These are phyloP conservation scores for Mesembryanthemum crystallinum DNA, from an alignment of 148 eudicot species.

Conservation along the genomic window DNA sequence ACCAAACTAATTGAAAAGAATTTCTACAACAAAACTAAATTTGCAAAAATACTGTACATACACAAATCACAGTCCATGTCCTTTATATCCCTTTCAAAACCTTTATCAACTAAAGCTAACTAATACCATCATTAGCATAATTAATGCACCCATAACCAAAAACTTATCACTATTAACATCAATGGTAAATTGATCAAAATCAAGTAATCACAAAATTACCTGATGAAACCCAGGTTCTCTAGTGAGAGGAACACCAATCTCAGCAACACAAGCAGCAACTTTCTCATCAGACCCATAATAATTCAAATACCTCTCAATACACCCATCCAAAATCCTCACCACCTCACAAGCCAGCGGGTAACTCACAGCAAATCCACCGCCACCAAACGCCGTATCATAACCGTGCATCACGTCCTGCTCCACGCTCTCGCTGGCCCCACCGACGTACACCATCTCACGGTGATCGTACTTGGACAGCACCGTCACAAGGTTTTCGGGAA, in stretches of 20 bases:
- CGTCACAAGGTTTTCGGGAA: conserved; percentile 53
- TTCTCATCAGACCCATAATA: conserved; percentile 91
- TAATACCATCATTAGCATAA: too few relatives aligned
- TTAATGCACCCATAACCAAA: too few relatives aligned
- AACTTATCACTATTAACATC: too few relatives aligned
- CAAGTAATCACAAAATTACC: conserved; percentile 36
- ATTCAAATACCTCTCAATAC: conserved; percentile 55
- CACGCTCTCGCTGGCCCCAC: conserved; percentile 77
- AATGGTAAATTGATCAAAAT: background rate
- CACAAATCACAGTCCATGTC: too few relatives aligned
- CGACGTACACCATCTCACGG: conserved; percentile 63
- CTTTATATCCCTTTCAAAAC: too few relatives aligned
- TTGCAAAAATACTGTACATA: too few relatives aligned
- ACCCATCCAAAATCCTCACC: conserved; percentile 53
- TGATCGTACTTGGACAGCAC: conserved; percentile 70
- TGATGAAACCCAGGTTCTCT: conserved; percentile 83
- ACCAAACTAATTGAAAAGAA: too few relatives aligned
- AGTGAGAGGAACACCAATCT: conserved; percentile 74
- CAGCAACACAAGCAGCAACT: conserved; percentile 72
- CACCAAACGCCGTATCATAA: conserved; percentile 82
- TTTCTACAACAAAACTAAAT: too few relatives aligned
- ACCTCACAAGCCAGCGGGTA: conserved; percentile 58
- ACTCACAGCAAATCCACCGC: conserved; percentile 88
- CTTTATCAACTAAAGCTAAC: too few relatives aligned
- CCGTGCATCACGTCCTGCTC: conserved; percentile 77